Conservation (phyloP, 345 rosid genomes). For the Bretschneidera sinensis region DNA sequence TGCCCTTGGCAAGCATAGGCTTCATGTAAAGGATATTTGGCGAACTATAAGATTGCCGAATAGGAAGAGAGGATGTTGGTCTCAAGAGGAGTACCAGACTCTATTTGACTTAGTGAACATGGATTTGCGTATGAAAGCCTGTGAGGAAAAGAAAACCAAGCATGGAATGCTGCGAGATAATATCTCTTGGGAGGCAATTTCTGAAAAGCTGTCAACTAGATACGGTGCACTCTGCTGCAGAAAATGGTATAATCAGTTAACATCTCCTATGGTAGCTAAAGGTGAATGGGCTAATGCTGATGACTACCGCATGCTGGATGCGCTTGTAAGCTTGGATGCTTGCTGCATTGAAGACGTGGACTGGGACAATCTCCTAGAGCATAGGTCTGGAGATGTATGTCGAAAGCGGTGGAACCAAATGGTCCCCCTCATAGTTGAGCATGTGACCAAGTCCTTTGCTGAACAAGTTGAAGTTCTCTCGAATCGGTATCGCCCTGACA, state of each 20-base stretch:
- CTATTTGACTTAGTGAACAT: constrained; percentile 49
- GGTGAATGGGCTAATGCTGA: constrained; percentile 53
- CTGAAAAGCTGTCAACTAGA: constrained; percentile 39
- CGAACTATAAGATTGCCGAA: constrained; percentile 37
- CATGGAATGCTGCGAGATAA: constrained; percentile 57
- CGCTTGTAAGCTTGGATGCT: constrained; percentile 46
- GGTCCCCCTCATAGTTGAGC: constrained; percentile 34
- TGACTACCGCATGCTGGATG: constrained; percentile 43
- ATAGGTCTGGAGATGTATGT: constrained; percentile 47
- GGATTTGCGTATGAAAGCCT: constrained; percentile 45
- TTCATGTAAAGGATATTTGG: constrained; percentile 60
- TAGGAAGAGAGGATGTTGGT: constrained; percentile 41
- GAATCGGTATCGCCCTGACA: constrained; percentile 37
- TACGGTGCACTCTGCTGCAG: constrained; percentile 31
- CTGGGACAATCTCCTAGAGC: constrained; percentile 53
- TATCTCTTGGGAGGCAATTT: constrained; percentile 50
- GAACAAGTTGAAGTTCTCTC: constrained; percentile 45
- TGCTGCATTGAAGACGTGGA: constrained; percentile 59
- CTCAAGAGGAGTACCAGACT: constrained; percentile 51
- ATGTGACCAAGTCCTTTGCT: constrained; percentile 30
- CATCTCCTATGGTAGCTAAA: constrained; percentile 49
- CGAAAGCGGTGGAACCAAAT: constrained; percentile 54
- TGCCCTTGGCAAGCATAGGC: constrained; percentile 42
- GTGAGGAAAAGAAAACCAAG: constrained; percentile 35
- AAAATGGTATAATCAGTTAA: constrained; percentile 49